Conservation (phyloP, 495 filamentous ascomycete genomes). For the Pyrenula aspistea region DNA sequence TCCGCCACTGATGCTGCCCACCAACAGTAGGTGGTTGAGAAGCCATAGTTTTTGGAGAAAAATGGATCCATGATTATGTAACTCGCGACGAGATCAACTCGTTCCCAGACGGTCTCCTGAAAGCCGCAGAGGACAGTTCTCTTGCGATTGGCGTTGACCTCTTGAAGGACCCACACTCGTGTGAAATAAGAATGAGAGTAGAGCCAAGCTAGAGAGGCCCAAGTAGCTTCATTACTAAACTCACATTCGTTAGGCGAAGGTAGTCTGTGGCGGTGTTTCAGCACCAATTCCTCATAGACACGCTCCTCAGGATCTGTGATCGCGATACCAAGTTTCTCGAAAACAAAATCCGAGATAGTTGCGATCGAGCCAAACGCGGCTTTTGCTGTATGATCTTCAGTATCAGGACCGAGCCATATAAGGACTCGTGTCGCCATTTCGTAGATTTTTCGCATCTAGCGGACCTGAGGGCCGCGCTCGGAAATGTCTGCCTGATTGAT, state of each 20-base stretch:
- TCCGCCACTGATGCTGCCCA: constrained; percentile 5
- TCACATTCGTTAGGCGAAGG: constrained; percentile 7
- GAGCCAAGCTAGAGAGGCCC: constrained; percentile 9
- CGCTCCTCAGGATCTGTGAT: constrained; percentile 5
- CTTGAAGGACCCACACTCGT: constrained; percentile 9
- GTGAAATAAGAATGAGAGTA: constrained; percentile 9
- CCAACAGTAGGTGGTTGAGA: constrained; percentile 5
- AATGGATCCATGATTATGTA: constrained; percentile 9
- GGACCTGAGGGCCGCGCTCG: no score
- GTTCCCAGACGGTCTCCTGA: constrained; percentile 5
- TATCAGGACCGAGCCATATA: constrained; percentile 2
- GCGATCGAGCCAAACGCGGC: constrained; percentile 6
- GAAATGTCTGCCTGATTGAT: no score
- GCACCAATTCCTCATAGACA: constrained; percentile 7
- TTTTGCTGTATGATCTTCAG: not conserved
- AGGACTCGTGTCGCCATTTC: constrained; percentile 1
- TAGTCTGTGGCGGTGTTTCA: constrained; percentile 2
- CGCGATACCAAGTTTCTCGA: constrained; percentile 5
- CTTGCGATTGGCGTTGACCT: constrained; percentile 6
- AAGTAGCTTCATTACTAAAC: constrained; percentile 6
- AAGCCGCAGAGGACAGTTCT: constrained; percentile 5
- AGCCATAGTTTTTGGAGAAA: constrained; percentile 8
- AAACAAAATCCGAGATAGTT: constrained; percentile 8
- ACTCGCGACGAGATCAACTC: constrained; percentile 7
- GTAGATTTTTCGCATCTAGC: constrained; percentile 4